Percentiles rank a stretch among this genome's conserved stretches.
phyloP scores from a whole-genome alignment of 2,329 filamentous ascomycete species.

The Meredithiella fracta region DNA sequence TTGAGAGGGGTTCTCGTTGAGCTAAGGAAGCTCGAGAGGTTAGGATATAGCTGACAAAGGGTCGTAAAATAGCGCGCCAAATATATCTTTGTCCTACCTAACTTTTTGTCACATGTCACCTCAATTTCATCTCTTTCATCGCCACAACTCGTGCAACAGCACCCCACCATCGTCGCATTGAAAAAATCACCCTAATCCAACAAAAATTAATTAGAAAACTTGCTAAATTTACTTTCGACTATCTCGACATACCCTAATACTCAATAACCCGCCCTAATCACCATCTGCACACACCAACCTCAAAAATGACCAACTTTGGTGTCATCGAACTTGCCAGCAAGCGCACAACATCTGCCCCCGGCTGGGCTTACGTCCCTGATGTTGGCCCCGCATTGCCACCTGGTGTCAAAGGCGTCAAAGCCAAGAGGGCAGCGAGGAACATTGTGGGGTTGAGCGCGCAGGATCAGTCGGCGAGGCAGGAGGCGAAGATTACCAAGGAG shows the following conservation, averaged over 20 bases:
- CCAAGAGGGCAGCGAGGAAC: slow-evolving; percentile 56
- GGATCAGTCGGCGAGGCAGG: slow-evolving; percentile 65
- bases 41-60: neutral
- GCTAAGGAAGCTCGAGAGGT: no score
- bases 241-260: no score
- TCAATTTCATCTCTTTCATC: neutral
- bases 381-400: slow-evolving; percentile 35
- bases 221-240: no score
- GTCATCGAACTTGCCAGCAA: slow-evolving; percentile 68
- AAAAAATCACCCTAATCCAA: no score
- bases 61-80: neutral
- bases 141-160: neutral
- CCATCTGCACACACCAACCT: neutral
- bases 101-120: neutral
- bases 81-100: neutral
- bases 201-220: no score
- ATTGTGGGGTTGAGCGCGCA: slow-evolving; percentile 34
- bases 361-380: slow-evolving; percentile 86
- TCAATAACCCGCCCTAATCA: no score
- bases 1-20: no score
- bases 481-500: slow-evolving; percentile 65
- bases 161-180: neutral
- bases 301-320: slow-evolving; percentile 50
- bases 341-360: slow-evolving; percentile 55
- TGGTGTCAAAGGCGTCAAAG: slow-evolving; percentile 34